Evolutionary conservation across 192 early-diverging fungal species (phyloP), one percentile per base, ranked within the genome.

Genomic region (Coemansia biformis): DNA sequence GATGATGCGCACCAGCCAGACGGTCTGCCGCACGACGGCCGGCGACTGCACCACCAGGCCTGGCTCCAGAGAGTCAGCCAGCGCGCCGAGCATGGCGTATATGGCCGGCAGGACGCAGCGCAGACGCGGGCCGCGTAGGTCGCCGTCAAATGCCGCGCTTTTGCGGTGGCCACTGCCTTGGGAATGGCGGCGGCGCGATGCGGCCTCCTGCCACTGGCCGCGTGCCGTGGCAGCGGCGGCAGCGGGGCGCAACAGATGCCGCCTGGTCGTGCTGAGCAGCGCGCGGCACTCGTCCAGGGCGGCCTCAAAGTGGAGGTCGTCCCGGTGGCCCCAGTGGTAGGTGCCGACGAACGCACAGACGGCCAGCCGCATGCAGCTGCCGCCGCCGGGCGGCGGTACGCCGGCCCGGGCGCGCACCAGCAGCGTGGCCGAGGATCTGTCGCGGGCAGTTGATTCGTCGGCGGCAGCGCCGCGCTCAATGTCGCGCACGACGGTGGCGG

Each of bases 1-100:
- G 33, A 70, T 12, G 17, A 70, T 70, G 50, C 66, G 66, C 21
- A 37, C 26, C 19, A 70, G 26, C 49, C 59, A 57, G 17, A 70
- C 30, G 1, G 43, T 43, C 10, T 55, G 48, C 2, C 45, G 58
- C n/a, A 58, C 54, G 9, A 57, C 39, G 10, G 24, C 11, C 5
- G 65, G 65, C 32, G 59, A 46, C 45, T 68, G 65, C 17, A 68
- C 42, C 26, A 47, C 18, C 24, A 68, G 29, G 5, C 48, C 54
- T 10, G 53, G 47, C 18, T 47, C 39, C 16, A 68, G 49, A 38
- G 59, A 52, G 34, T 68, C 65, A 0, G 52, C 58, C 52, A 68
- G 21, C 39, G 38, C 38, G 13, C 39, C 35, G 8, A 68, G 30
- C 35, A 36, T 26, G 8, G 35, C n/a, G 0, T 23, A 33, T 26